Evolutionary conservation across 1,284 basidiomycete species (phyloP), one percentile per base, ranked within the genome.

Genomic region (Erythrobasidium hasegawianum): DNA sequence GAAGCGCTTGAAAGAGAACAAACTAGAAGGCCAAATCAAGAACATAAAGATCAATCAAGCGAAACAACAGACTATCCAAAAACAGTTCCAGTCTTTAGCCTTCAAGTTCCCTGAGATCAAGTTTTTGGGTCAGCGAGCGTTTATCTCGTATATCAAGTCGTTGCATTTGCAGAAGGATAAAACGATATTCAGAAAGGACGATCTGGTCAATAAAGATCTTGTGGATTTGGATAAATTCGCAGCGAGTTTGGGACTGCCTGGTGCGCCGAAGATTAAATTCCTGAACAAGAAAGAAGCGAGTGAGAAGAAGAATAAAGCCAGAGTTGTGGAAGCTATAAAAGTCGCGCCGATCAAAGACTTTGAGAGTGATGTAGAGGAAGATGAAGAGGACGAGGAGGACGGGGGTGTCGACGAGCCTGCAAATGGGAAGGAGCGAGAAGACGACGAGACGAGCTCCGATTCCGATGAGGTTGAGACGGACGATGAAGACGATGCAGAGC

Each of bases 31-130:
- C 54, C 81, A 85, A 62, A 81, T 91, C 8, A 82, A 86, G 72
- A 55, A 52, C 39, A 95, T 97, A 79, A 97, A 96, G 79, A 88
- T 94, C 71, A 87, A 87, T 75, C 83, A 85, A 11, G 94, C 89
- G 79, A 96, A 91, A 81, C 89, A 89, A 62, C 86, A 89, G 75
- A 86, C 83, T 72, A 87, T 97, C 68, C 83, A 87, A 74, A 89
- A 90, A 73, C 89, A 94, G 77, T 82, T 98, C 64, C 96, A 98
- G 78, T 90, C 86, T 59, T 84, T 97, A 59, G 88, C 90, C 1
- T 98, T 98, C 81, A 87, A 93, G 78, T 93, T 96, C 69, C 89
- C 93, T 0, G 92, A 98, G 77, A 88, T 98, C 78, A 99, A 98
- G 78, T 96, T 97, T 76, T 84, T 98, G 7, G 96, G 88, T 7